Percentiles rank a stretch among this genome's conserved stretches.
Conservation (phyloP, 139 green algal genomes). For the Picochlorum sp. region DNA sequence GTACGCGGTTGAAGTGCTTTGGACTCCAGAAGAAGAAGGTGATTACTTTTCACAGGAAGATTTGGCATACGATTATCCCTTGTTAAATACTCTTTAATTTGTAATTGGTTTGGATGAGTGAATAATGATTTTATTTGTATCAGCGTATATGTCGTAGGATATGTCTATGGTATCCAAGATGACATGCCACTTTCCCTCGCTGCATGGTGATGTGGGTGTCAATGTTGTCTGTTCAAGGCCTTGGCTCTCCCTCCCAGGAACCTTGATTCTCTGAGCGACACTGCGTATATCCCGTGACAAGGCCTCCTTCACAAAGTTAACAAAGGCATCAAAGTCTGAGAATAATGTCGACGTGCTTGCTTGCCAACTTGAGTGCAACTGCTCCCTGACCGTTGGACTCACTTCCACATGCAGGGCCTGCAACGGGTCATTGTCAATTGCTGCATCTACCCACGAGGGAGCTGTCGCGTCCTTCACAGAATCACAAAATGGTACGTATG, state of each 20-base stretch:
- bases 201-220: too few species aligned
- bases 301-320: constrained; percentile 36
- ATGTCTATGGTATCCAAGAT: constrained; percentile 50
- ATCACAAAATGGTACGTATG: constrained; percentile 85
- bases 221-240: constrained; percentile 6
- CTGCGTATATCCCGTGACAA: constrained; percentile 62
- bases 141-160: too few species aligned
- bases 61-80: constrained; percentile 55
- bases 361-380: constrained; percentile 13
- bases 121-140: too few species aligned
- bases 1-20: constrained; percentile 93
- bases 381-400: neutral
- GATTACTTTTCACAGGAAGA: constrained; percentile 80
- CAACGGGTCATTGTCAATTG: constrained; percentile 21
- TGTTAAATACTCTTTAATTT: constrained; percentile 13
- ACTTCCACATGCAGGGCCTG: constrained; percentile 10
- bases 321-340: constrained; percentile 12
- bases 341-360: constrained; percentile 11
- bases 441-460: constrained; percentile 63
- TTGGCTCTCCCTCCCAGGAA: constrained; percentile 18
- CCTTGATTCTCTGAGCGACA: constrained; percentile 46
- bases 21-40: constrained; percentile 85
- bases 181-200: constrained; percentile 39
- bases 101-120: too few species aligned
- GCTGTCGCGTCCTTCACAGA: constrained; percentile 44